phyloP scores from a whole-genome alignment of 129 eudicot genomes.

The Centella asiatica region DNA sequence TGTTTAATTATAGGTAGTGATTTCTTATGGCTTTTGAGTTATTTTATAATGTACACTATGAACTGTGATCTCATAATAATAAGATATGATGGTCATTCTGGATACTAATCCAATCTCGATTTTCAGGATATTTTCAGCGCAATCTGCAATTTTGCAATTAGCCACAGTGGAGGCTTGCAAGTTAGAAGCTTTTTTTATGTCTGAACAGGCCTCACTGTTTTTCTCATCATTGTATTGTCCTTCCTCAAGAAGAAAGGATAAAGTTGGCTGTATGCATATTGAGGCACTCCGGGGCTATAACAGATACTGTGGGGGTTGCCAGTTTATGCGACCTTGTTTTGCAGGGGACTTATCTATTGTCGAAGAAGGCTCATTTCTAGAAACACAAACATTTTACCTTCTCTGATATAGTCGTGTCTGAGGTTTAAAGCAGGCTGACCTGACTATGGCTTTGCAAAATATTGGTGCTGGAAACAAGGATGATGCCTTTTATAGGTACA shows the following conservation, averaged over 20 bases:
- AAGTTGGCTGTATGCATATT: constrained; percentile 21
- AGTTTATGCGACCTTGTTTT: background rate
- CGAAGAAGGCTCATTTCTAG: background rate
- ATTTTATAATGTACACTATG: too few species aligned
- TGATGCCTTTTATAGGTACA: constrained; percentile 41
- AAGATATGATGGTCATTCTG: too few species aligned
- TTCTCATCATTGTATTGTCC: constrained; percentile 23
- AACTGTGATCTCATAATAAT: too few species aligned
- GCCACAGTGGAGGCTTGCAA: constrained; percentile 14
- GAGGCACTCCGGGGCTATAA: constrained; percentile 1
- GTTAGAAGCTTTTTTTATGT: constrained; percentile 30
- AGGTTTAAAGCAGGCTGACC: background rate
- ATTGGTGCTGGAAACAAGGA: constrained; percentile 36
- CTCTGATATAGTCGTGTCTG: background rate
- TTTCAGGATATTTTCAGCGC: constrained; percentile 8
- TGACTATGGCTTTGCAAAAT: constrained; percentile 24
- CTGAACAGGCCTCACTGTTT: constrained; percentile 25
- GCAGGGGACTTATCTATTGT: background rate
- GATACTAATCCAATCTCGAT: too few species aligned
- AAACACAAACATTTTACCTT: background rate
- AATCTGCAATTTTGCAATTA: background rate
- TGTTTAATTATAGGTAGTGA: too few species aligned
- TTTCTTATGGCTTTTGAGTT: too few species aligned
- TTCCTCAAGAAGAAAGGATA: constrained; percentile 20
- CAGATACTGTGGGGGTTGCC: background rate